Evolutionary conservation across 768 basidiomycete genomes (phyloP), one percentile per base, ranked within the genome.

Genomic region (Podaxis mareebaensis): DNA sequence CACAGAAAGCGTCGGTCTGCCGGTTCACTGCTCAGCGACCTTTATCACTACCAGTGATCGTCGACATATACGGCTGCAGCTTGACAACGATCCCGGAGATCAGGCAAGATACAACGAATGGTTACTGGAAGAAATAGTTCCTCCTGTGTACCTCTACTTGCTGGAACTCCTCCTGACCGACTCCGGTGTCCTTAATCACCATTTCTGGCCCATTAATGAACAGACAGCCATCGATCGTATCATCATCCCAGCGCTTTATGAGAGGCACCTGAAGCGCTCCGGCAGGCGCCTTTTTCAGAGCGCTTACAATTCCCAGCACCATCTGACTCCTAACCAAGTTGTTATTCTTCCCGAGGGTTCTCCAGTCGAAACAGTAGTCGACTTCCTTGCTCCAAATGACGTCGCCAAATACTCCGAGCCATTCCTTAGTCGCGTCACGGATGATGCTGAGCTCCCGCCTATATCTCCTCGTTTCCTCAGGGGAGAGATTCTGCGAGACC

Each of bases 31-130:
- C 8, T 77, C 76, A 52, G 83, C 79, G 1, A 77, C 81, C 0
- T 84, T 83, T 63, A 74, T 80, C 42, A 70, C 83, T 2, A 76
- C 83, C 0, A 74, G 79, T 4, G 83, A 85, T 66, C 72, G 83
- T 33, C 67, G 83, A 26, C 73, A 76, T 30, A 77, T 82, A 46
- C 76, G 79, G 4, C 73, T 79, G 53, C 73, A 71, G 3, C 72
- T 72, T 30, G 68, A 67, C 30, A 72, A 69, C 39, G 62, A 68
- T 1, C 22, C 61, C 6, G 54, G 48, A 12, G 44, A 63, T 30
- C 78, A 79, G 58, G 74, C 79, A 3, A 61, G 65, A 20, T 82
- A 79, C 64, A 83, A 84, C 58, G 67, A 64, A 7, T 83, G 82
- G 80, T 68, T 83, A 12, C 71, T 82, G 2, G 63, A 73, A 2